Evolutionary conservation across 202 grass and related monocot genomes (phyloP).

Genomic region (Elaeis oleifera): DNA sequence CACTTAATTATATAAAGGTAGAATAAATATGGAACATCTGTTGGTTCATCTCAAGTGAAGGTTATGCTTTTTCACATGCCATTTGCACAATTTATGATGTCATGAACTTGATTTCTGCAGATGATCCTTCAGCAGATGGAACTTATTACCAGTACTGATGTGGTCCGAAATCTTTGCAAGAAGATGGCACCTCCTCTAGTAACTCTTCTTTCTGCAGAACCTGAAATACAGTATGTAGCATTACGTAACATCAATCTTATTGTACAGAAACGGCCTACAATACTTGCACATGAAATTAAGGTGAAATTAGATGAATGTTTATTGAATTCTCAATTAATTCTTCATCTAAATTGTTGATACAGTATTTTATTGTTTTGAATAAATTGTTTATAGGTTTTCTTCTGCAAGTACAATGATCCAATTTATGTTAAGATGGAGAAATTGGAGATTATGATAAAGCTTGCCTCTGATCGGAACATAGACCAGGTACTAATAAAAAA

Average conservation of each 20-base stretch:
- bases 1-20: too few species aligned
- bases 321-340: slow-evolving; percentile 1
- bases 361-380: too few species aligned
- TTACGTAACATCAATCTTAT: slow-evolving; percentile 98
- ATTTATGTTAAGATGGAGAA: slow-evolving; percentile 99
- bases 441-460: slow-evolving; percentile 99
- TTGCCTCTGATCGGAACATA: slow-evolving; percentile 93
- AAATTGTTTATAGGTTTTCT: slow-evolving; percentile 69
- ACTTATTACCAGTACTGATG: slow-evolving; percentile 92
- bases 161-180: slow-evolving; percentile 97
- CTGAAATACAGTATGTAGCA: slow-evolving; percentile 97
- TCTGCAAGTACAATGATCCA: slow-evolving; percentile 99
- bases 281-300: slow-evolving; percentile 99
- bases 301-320: slow-evolving; percentile 29
- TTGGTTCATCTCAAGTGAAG: too few species aligned
- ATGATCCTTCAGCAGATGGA: slow-evolving; percentile 99
- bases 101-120: slow-evolving; percentile 27
- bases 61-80: too few species aligned
- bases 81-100: too few species aligned
- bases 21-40: too few species aligned
- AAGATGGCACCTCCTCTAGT: slow-evolving; percentile 99
- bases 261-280: slow-evolving; percentile 97
- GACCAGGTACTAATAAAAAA: slow-evolving; percentile 55
- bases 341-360: not conserved
- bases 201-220: slow-evolving; percentile 92